Percentiles rank a stretch among this genome's conserved stretches.
Conservation (phyloP, 345 rosid species). For the Iberis pinnata region DNA sequence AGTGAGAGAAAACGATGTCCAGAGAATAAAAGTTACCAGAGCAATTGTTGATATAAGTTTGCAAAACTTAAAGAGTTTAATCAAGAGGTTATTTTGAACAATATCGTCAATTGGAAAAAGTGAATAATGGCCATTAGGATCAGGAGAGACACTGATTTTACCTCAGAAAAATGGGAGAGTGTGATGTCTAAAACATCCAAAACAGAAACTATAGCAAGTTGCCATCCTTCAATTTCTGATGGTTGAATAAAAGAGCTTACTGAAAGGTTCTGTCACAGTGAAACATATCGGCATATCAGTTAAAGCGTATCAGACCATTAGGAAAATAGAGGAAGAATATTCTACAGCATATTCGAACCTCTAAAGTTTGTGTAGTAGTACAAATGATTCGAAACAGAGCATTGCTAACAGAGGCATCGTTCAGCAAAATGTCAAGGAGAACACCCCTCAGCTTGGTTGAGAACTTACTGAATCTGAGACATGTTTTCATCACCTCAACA, state of each 20-base stretch:
- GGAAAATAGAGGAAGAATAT: constrained; percentile 7
- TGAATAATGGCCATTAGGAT: neutral
- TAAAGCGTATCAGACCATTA: constrained; percentile 3
- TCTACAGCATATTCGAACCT: constrained; percentile 47
- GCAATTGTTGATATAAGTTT: neutral
- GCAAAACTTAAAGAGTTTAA: constrained; percentile 8
- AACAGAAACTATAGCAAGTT: constrained; percentile 65
- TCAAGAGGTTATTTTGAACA: neutral
- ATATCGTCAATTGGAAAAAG: neutral
- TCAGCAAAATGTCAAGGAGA: constrained; percentile 55
- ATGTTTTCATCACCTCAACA: constrained; percentile 62
- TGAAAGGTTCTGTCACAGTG: constrained; percentile 53
- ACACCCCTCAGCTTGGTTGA: constrained; percentile 47
- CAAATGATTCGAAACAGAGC: constrained; percentile 64
- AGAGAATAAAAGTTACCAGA: neutral
- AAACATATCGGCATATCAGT: constrained; percentile 16
- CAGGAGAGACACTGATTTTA: constrained; percentile 20
- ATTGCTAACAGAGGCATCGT: constrained; percentile 72
- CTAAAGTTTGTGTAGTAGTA: constrained; percentile 60
- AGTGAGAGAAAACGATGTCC: constrained; percentile 2
- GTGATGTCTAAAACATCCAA: constrained; percentile 51
- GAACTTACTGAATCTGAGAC: constrained; percentile 45
- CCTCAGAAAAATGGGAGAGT: constrained; percentile 64
- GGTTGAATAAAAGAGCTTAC: constrained; percentile 55
- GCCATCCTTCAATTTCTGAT: constrained; percentile 75